phyloP scores from a whole-genome alignment of 805 yeast species.

The Yarrowia sp. region DNA sequence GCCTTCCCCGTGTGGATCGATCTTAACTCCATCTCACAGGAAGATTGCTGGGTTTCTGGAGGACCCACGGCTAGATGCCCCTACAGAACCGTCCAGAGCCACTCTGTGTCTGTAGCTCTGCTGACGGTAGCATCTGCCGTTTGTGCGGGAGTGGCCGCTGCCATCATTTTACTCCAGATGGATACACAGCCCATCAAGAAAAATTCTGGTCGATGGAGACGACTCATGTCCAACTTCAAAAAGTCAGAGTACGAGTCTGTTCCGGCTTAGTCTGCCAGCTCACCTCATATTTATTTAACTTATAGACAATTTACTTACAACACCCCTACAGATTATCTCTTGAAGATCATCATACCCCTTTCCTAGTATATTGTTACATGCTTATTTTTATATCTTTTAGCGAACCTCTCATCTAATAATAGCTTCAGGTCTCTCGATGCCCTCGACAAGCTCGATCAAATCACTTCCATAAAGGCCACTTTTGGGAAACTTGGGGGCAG shows the following conservation, averaged over 20 bases:
- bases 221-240: constrained; percentile 52
- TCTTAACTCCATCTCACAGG: constrained; percentile 69
- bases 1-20: constrained; percentile 67
- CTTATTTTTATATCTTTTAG: neutral
- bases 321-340: neutral
- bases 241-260: constrained; percentile 80
- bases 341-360: neutral
- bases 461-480: constrained; percentile 27
- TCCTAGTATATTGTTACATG: neutral
- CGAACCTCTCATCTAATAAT: constrained; percentile 1
- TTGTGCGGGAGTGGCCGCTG: constrained; percentile 50
- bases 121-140: constrained; percentile 66
- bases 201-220: constrained; percentile 65
- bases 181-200: constrained; percentile 66
- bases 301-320: constrained; percentile 29
- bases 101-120: constrained; percentile 57
- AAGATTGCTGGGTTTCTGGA: constrained; percentile 81
- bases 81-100: constrained; percentile 55
- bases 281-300: constrained; percentile 32
- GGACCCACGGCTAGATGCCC: constrained; percentile 80
- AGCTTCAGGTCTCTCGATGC: constrained; percentile 37
- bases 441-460: constrained; percentile 26
- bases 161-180: constrained; percentile 56
- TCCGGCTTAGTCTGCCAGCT: constrained; percentile 53
- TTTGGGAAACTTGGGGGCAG: constrained; percentile 6